phyloP scores from a whole-genome alignment of 2,329 filamentous ascomycete genomes.

The Alternaria triticina region DNA sequence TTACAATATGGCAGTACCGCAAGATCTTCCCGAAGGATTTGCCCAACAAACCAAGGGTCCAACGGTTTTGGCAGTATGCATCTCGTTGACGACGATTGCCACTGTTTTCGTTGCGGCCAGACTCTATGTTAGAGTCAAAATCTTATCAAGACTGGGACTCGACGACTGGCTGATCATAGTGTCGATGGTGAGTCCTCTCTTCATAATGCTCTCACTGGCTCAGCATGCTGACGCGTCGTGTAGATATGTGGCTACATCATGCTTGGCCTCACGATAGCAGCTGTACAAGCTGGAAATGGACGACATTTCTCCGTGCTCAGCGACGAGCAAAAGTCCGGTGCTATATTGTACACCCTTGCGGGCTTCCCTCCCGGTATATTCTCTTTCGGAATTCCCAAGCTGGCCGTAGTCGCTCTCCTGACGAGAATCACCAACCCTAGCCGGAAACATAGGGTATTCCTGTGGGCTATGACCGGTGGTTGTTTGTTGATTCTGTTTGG shows the following conservation, averaged over 20 bases:
- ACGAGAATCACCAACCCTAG: not conserved
- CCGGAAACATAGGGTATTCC: not conserved
- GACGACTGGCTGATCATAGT: not conserved
- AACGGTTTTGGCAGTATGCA: not conserved
- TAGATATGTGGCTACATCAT: not conserved
- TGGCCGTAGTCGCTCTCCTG: not conserved
- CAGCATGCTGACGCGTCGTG: not conserved
- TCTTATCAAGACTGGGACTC: not conserved
- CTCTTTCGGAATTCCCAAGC: not conserved
- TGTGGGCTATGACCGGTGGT: not conserved
- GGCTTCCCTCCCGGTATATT: not conserved
- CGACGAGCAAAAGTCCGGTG: not conserved
- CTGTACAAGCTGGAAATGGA: not conserved
- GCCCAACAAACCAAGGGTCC: not conserved
- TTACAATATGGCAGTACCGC: not conserved
- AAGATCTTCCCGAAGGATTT: not conserved
- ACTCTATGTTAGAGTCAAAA: not conserved
- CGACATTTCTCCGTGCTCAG: not conserved
- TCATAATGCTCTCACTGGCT: not conserved
- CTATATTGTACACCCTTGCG: not conserved
- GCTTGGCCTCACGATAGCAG: slow-evolving; percentile 1
- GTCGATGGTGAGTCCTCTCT: not conserved
- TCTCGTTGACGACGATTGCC: not conserved
- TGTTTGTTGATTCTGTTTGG: not conserved
- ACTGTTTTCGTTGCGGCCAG: not conserved